Evolutionary conservation across 768 basidiomycete species (phyloP), one percentile per base, ranked within the genome.

Genomic region (Lactifluus volemus): DNA sequence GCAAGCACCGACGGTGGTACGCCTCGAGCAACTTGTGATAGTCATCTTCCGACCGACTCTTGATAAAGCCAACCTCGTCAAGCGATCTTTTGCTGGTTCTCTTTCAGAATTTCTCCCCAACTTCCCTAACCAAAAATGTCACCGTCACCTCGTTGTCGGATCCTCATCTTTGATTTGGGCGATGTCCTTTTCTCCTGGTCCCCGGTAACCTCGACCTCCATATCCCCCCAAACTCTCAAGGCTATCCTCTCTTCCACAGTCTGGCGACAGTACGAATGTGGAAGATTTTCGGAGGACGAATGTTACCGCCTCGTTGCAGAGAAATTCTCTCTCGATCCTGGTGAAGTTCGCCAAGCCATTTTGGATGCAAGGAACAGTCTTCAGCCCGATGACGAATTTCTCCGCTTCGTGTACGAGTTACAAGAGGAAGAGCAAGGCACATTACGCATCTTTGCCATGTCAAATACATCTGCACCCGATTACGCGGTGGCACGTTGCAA

Each of bases 401-500:
- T 81, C 34, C 63, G 68, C 6, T 69, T 83, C 29, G 76, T 84
- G 45, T 74, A 73, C 3, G 75, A 80, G 50, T 71, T 83, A 45
- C 79, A 79, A 63, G 61, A 64, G 5, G 71, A 76, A 58, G 72
- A 73, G 1, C 59, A 70, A 10, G 70, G 69, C n/a, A 55, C 66
- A 6, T 69, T 81, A 1, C 73, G 68, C 15, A 73, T 84, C 39
- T 81, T 77, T 53, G 82, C 81, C 39, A 81, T 83, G 79, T 82
- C 81, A 39, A 84, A 84, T 68, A 83, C 84, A 30, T 81, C 82
- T 15, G 64, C 72, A 0, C 79, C 80, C 9, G 82, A 84, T 65
- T 81, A 76, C 65, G 72, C 73, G 45, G 72, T 78, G 4, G 73
- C 83, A 11, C 75, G 70, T 51, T 74, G 71, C n/a, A 80, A 75